Evolutionary conservation across 768 basidiomycete species (phyloP), one percentile per base, ranked within the genome.

Genomic region (Termitomyces sp.): DNA sequence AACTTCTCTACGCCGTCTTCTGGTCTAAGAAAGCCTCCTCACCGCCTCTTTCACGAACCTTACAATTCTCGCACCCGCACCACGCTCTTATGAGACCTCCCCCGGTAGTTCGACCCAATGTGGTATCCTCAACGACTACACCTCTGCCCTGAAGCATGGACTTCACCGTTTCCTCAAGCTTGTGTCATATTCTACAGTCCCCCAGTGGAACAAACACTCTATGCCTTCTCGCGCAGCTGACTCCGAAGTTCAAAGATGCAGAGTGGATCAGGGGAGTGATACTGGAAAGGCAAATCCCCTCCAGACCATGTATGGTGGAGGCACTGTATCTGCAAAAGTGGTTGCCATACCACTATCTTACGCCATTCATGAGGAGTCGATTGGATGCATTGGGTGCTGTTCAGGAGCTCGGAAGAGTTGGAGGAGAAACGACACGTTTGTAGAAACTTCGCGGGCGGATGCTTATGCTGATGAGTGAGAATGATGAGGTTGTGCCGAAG

Each of bases 321-420:
- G 74, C 77, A 9, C 66, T 83, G 7, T 82, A 83, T 58, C 77
- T 79, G 0, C 72, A 77, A 43, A 67, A 65, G 20, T 81, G 77
- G 79, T 58, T 82, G 6, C 82, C 82, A 0, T 82, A 83, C 60
- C 78, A 73, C 34, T 76, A 79, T 57, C 72, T 83, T n/a, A 70
- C 70, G 3, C 70, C 73, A 0, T 67, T 79, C 34, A 77, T 72
- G 3, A 72, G 73, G 52, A 82, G 82, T 61, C 61, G 65, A 34
- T 83, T 82, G 82, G 77, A 82, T 60, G 78, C 79, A 2, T 27
- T 74, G 1, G 54, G 45, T 0, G 75, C 75, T 0, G 61, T 76
- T 12, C 18, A 24, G 13, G 24, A 32, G 4, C 26, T 36, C 3
- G 33, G 33, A 26, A 30, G 18, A 14, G 24, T 9, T 0, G 22